Evolutionary conservation across 306 rosid genomes (phyloP).

Genomic region (Pyrus bretschneideri): DNA sequence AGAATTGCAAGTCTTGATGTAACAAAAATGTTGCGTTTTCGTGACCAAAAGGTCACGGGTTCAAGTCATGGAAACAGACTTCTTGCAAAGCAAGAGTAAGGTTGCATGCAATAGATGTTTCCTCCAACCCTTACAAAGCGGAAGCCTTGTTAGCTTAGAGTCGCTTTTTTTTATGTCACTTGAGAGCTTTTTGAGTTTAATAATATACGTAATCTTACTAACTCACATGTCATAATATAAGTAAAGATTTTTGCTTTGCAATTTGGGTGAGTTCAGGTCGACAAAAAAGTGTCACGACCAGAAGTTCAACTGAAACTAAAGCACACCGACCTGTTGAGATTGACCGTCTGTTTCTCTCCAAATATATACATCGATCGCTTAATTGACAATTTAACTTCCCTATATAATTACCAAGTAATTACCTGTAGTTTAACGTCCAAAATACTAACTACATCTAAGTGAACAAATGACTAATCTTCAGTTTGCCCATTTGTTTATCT

Average conservation of each 20-base stretch:
- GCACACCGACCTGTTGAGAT: not conserved
- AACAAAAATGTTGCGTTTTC: too few species aligned
- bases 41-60: too few species aligned
- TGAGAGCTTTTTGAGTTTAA: not conserved
- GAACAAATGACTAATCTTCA: not conserved
- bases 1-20: too few species aligned
- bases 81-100: too few species aligned
- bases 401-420: not conserved
- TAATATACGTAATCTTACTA: too few species aligned
- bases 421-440: not conserved
- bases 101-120: too few species aligned
- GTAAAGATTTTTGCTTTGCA: too few species aligned
- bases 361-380: not conserved
- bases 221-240: too few species aligned
- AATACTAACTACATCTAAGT: not conserved
- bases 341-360: too few species aligned
- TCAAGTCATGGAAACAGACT: accelerated
- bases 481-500: not conserved
- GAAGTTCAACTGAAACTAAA: not conserved
- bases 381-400: not conserved
- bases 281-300: not conserved
- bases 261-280: not conserved
- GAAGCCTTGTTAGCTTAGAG: too few species aligned
- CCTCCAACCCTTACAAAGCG: too few species aligned
- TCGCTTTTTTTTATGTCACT: too few species aligned